Evolutionary conservation across 148 eudicot genomes (phyloP).

Genomic region (Fagopyrum homotropicum): DNA sequence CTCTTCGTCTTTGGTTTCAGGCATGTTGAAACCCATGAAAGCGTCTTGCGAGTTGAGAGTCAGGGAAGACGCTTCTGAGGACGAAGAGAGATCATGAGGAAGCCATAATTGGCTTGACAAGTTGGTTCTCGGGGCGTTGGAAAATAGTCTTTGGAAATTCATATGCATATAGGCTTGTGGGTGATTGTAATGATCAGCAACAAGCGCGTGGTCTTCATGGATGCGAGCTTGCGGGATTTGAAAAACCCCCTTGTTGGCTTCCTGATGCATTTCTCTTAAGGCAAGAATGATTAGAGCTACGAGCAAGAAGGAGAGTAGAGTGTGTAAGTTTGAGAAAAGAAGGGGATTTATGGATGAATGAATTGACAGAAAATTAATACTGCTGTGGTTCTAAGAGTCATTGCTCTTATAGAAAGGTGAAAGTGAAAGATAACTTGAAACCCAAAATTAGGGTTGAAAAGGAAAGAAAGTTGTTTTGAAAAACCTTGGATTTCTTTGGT

Average conservation of each 20-base stretch:
- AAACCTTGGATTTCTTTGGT: background rate
- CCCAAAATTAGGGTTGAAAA: constrained; percentile 6
- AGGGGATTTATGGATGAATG: constrained; percentile 3
- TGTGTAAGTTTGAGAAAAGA: background rate
- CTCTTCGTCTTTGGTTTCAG: background rate
- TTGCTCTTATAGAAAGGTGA: background rate
- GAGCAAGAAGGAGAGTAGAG: background rate
- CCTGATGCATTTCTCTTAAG: constrained; percentile 10
- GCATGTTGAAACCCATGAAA: background rate
- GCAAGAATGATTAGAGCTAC: background rate
- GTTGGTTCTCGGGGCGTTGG: background rate
- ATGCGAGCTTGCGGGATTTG: constrained; percentile 5
- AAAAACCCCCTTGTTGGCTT: constrained; percentile 3
- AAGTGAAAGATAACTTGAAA: constrained; percentile 5
- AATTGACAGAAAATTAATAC: background rate
- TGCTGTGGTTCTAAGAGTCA: background rate
- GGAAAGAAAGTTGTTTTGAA: constrained; percentile 10
- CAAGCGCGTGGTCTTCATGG: constrained; percentile 7
- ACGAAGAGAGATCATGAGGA: constrained; percentile 4
- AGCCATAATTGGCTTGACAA: constrained; percentile 1
- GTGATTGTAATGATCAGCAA: background rate
- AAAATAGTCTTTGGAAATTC: constrained; percentile 4
- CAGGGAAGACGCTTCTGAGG: constrained; percentile 10
- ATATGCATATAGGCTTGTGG: background rate
- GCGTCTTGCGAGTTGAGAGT: constrained; percentile 2